Evolutionary conservation across 208 protist genomes (phyloP).

Genomic region (Trypanosoma boissoni): DNA sequence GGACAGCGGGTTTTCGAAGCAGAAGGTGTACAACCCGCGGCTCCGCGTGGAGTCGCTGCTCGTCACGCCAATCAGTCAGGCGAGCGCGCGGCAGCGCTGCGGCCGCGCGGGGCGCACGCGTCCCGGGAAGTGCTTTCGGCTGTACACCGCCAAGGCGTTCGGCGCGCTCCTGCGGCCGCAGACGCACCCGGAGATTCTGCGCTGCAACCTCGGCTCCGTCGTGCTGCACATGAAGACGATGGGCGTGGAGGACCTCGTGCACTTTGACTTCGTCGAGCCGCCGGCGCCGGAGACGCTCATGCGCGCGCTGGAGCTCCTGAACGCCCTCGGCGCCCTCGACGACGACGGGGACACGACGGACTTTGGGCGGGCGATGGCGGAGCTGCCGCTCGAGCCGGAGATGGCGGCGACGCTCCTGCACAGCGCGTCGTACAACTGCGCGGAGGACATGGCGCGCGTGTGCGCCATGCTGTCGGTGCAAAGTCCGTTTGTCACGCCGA

Average conservation of each 20-base stretch:
- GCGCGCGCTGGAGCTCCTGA: conserved; percentile 93
- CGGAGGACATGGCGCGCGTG: conserved; percentile 96
- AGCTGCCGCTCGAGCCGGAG: conserved; percentile 98
- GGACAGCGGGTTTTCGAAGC: conserved; percentile 97
- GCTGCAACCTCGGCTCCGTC: conserved; percentile 96
- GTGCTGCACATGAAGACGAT: conserved; percentile 97
- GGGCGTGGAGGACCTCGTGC: conserved; percentile 97
- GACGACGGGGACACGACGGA: conserved; percentile 97
- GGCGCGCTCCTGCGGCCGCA: conserved; percentile 91
- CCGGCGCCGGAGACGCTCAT: conserved; percentile 95
- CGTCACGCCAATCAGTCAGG: conserved; percentile 97
- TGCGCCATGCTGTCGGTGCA: conserved; percentile 95
- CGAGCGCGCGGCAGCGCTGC: conserved; percentile 94
- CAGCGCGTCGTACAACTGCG: conserved; percentile 92
- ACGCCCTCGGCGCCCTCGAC: conserved; percentile 96
- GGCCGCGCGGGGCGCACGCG: conserved; percentile 94
- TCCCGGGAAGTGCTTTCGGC: conserved; percentile 97
- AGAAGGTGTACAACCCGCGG: conserved; percentile 97
- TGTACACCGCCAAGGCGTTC: conserved; percentile 96
- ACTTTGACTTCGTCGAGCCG: conserved; percentile 99
- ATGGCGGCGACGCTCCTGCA: conserved; percentile 96
- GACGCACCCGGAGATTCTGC: conserved; percentile 97
- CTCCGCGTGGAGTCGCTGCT: conserved; percentile 97
- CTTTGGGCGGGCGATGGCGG: conserved; percentile 94
- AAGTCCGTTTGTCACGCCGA: conserved; percentile 69